Evolutionary conservation across 225 moss, liverwort and hornwort genomes (phyloP), one percentile per base, ranked within the genome.

Genomic region (Bryum argenteum): DNA sequence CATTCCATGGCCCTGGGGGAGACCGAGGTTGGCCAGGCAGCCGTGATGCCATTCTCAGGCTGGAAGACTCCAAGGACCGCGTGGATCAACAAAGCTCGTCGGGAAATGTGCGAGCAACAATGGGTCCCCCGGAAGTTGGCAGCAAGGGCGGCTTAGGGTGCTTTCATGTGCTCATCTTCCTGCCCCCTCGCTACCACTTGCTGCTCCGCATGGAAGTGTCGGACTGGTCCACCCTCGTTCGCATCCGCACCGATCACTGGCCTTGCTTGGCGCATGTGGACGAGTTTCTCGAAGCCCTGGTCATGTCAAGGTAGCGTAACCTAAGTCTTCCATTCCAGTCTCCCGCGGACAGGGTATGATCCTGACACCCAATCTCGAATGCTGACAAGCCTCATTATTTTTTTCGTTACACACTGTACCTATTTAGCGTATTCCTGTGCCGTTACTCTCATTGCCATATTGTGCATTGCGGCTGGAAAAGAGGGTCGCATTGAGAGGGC

Each of bases 161-260:
- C 74, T 91, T 98, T 62, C 71, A 79, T 56, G 78, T 98, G 61
- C 89, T 98, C 28, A 87, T 98, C 78, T 92, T 98, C 75, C 74
- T 98, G 55, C 94, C 98, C 39, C 98, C 98, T 1, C 85, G 94
- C 51, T 98, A 80, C 78, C 98, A 98, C 80, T 79, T 98, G 81
- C 79, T 98, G 48, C 82, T 98, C 61, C 82, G 88, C 17, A 94
- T 98, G 94, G 98, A 98, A 81, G 98, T 98, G 26, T 92, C 94
- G 11, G 98, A 94, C 82, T 89, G 90, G 81, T 94, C 98, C 19
- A 98, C 98, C 9, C 81, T 98, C 18, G 98, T 94, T 47, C 89
- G 98, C 54, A 98, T 98, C 60, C 86, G 98, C 72, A 98, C 98
- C 24, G 98, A 98, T 71, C 89, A 98, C 77, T 98, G 98, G 98